Percentiles rank a stretch among this genome's conserved stretches.
Evolutionary conservation across 75 land plant species (phyloP).

Genomic region (Cryptomeria japonica): DNA sequence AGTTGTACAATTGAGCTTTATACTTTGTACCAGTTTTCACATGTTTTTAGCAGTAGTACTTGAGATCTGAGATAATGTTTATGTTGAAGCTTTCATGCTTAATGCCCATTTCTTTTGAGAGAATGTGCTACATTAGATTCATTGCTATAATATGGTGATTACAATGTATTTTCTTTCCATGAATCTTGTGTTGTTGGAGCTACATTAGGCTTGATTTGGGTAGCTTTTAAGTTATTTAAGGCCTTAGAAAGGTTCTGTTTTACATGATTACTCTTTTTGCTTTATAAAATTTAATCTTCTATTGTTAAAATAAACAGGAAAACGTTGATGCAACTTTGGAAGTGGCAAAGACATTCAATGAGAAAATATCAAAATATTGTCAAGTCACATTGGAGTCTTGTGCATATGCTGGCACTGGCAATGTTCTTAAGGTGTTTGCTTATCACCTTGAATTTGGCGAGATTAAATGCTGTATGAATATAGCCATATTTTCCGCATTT

Average conservation of each 20-base stretch:
- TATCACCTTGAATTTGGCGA: neutral
- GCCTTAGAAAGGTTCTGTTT: neutral
- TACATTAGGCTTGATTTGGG: neutral
- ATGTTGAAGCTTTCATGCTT: neutral
- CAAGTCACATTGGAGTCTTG: conserved; percentile 87
- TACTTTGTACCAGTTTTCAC: neutral
- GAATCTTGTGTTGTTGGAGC: neutral
- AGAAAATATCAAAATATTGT: conserved; percentile 88
- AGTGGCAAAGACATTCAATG: conserved; percentile 92
- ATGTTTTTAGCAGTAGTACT: neutral
- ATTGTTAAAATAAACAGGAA: conserved; percentile 54
- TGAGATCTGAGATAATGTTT: neutral
- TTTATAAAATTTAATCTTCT: neutral
- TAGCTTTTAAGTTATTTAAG: neutral
- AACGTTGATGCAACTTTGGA: conserved; percentile 93
- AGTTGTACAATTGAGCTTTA: neutral
- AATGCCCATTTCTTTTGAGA: neutral
- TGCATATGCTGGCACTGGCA: conserved; percentile 98
- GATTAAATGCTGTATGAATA: neutral
- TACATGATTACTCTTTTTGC: neutral
- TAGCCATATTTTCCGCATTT: neutral
- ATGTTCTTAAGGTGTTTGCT: conserved; percentile 82
- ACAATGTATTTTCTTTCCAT: neutral
- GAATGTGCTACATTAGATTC: neutral
- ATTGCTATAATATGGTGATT: neutral